These are phyloP conservation scores for Salvia rosmarinus DNA, from an alignment of 257 asterid genomes.

Conservation along the genomic window DNA sequence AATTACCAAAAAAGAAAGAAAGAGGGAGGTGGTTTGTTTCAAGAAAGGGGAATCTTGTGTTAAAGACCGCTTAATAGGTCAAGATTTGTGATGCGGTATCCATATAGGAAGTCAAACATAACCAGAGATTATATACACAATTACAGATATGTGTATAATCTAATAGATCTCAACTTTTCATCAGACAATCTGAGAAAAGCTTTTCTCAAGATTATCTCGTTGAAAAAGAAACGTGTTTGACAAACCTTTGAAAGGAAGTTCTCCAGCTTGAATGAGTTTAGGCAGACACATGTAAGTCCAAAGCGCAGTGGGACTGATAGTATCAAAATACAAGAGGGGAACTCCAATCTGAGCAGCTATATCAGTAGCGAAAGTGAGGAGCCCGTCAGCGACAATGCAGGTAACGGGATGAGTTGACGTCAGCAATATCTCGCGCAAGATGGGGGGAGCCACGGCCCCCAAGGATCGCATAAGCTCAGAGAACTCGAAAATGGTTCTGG, in stretches of 20 bases:
- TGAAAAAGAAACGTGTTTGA: too few species aligned
- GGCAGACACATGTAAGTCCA: constrained; percentile 65
- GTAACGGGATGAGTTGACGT: constrained; percentile 25
- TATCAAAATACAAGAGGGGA: constrained; percentile 54
- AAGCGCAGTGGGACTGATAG: constrained; percentile 61
- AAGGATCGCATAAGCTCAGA: constrained; percentile 38
- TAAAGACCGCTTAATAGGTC: too few species aligned
- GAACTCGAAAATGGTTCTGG: constrained; percentile 45
- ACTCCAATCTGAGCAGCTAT: constrained; percentile 42
- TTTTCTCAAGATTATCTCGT: too few species aligned
- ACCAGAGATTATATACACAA: too few species aligned
- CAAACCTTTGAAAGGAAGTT: constrained; percentile 54
- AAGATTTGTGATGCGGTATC: too few species aligned
- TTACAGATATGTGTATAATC: too few species aligned
- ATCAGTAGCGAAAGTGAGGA: constrained; percentile 48
- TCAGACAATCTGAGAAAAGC: too few species aligned
- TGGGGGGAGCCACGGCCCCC: constrained; percentile 39
- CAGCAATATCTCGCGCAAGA: constrained; percentile 50
- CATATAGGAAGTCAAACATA: too few species aligned
- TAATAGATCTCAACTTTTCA: too few species aligned
- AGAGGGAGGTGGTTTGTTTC: too few species aligned
- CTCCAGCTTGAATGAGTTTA: constrained; percentile 58
- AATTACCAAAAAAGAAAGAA: too few species aligned
- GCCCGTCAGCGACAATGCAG: constrained; percentile 61
- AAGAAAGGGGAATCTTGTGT: too few species aligned